These are phyloP conservation scores for Solanum etuberosum DNA, from an alignment of 257 asterid genomes.

Conservation along the genomic window DNA sequence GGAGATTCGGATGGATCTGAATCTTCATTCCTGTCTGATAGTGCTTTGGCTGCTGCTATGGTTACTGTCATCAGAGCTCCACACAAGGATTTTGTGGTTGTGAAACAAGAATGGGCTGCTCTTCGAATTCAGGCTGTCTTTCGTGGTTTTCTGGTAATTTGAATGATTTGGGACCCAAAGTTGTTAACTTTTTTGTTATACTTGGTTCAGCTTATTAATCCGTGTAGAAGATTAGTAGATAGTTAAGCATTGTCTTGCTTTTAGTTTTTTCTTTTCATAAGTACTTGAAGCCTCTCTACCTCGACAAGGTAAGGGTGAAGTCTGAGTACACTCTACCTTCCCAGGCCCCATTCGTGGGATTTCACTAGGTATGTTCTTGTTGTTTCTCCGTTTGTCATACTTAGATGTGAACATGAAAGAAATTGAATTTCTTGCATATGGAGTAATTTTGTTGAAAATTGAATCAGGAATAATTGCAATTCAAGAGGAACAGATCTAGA, in stretches of 20 bases:
- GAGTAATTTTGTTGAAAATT: not conserved
- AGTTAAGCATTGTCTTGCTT: not conserved
- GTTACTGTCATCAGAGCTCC: constrained; percentile 76
- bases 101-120: constrained; percentile 84
- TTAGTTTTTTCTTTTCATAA: not conserved
- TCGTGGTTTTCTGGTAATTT: constrained; percentile 72
- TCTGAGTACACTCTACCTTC: not conserved
- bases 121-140: constrained; percentile 71
- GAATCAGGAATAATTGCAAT: not conserved
- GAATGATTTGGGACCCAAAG: not conserved
- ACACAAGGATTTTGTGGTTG: constrained; percentile 57
- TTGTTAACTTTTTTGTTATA: not conserved
- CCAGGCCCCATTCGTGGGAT: not conserved
- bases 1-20: constrained; percentile 47
- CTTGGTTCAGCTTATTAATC: not conserved
- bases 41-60: constrained; percentile 71
- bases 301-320: not conserved
- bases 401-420: not conserved
- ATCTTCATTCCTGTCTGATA: constrained; percentile 28
- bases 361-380: not conserved
- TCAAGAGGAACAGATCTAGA: not conserved
- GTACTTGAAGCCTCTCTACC: not conserved
- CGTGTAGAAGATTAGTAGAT: not conserved
- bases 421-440: not conserved
- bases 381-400: not conserved